These are phyloP conservation scores for Pseudogymnoascus sp. DNA, from an alignment of 2,329 filamentous ascomycete species.

Conservation along the genomic window DNA sequence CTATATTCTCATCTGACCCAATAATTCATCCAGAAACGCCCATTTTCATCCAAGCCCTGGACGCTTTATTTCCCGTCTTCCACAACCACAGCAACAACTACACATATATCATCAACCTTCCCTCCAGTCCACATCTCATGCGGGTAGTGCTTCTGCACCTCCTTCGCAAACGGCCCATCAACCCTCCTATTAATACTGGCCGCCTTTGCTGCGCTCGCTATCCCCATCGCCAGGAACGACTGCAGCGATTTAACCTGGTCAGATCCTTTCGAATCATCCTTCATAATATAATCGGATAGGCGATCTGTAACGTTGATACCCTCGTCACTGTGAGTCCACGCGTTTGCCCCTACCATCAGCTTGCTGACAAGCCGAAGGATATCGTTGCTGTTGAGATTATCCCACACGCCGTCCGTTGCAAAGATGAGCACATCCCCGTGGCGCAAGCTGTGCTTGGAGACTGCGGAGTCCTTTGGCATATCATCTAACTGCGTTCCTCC, in stretches of 20 bases:
- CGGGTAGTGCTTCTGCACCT: constrained; percentile 82
- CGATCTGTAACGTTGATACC: constrained; percentile 56
- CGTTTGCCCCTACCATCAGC: constrained; percentile 64
- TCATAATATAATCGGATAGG: constrained; percentile 44
- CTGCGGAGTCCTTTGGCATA: constrained; percentile 72
- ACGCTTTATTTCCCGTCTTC: constrained; percentile 40
- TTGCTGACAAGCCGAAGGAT: constrained; percentile 71
- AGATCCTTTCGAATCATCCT: constrained; percentile 30
- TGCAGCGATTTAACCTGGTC: constrained; percentile 53
- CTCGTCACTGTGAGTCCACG: constrained; percentile 58
- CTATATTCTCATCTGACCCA: constrained; percentile 4
- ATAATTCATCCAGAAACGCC: constrained; percentile 1
- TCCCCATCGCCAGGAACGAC: constrained; percentile 66
- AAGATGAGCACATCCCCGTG: constrained; percentile 93
- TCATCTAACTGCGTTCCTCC: constrained; percentile 76
- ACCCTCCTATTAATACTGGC: constrained; percentile 73
- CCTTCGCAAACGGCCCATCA: constrained; percentile 90
- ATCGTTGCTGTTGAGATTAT: constrained; percentile 89
- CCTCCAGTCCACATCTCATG: constrained; percentile 82
- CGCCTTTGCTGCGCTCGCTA: constrained; percentile 73
- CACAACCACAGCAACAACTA: constrained; percentile 68
- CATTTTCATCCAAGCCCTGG: constrained; percentile 3
- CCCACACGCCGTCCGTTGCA: constrained; percentile 90
- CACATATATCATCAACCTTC: constrained; percentile 93
- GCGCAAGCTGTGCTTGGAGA: constrained; percentile 65